phyloP scores from a whole-genome alignment of 768 basidiomycete species.

The Mycena rosella region DNA sequence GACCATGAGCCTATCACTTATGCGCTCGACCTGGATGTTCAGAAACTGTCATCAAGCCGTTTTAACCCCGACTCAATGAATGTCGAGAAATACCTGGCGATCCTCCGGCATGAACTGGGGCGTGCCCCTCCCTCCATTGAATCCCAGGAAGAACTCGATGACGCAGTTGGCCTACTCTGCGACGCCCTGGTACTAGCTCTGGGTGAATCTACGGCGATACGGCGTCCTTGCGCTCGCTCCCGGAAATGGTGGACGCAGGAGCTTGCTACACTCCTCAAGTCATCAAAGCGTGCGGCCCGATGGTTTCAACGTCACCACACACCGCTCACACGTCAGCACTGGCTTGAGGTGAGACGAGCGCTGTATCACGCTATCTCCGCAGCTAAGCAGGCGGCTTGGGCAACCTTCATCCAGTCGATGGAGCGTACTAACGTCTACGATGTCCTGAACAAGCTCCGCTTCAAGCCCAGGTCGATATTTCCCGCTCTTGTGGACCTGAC shows the following conservation, averaged over 20 bases:
- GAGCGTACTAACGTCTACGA: too few species aligned
- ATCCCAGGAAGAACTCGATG: constrained; percentile 3
- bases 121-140: neutral
- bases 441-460: too few species aligned
- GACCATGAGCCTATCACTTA: too few species aligned
- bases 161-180: neutral
- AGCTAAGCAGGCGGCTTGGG: neutral
- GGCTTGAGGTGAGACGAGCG: neutral
- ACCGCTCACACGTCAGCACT: neutral
- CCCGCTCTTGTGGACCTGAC: too few species aligned
- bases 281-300: neutral
- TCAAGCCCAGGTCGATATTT: too few species aligned
- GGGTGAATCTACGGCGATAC: neutral
- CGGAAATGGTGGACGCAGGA: constrained; percentile 1
- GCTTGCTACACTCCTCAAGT: neutral
- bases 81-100: neutral
- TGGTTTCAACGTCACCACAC: neutral
- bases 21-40: too few species aligned
- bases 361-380: neutral
- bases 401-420: too few species aligned
- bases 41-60: neutral
- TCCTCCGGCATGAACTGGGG: neutral
- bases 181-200: neutral
- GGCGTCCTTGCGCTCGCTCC: neutral
- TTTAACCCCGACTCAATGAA: neutral